Percentiles rank a stretch among this genome's conserved stretches.
These are phyloP conservation scores for Raphidocelis subcapitata DNA, from an alignment of 139 green algal species.

Conservation along the genomic window DNA sequence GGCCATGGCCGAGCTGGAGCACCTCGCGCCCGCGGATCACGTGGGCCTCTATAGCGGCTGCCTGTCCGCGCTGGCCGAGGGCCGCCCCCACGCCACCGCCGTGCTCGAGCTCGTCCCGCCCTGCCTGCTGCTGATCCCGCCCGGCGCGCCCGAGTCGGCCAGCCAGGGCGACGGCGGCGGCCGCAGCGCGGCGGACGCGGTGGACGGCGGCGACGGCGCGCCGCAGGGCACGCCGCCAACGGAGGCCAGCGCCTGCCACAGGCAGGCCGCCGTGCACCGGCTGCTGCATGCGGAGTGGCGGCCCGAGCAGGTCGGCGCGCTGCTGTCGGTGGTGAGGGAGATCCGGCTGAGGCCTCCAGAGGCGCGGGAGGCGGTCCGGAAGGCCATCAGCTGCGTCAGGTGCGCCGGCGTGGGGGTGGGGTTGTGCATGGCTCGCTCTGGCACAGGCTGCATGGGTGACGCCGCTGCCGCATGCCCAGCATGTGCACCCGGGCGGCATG, in stretches of 20 bases:
- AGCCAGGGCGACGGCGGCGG: not conserved
- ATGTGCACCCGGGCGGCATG: no score
- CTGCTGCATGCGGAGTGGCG: constrained; percentile 10
- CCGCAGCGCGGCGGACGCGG: not conserved
- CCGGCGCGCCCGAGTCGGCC: not conserved
- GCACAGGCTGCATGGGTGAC: no score
- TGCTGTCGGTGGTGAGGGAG: constrained; percentile 13
- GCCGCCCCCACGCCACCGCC: not conserved
- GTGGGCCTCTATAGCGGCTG: not conserved
- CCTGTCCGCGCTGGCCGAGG: constrained; percentile 6
- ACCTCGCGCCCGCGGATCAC: not conserved
- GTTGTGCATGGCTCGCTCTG: not conserved
- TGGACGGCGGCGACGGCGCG: not conserved
- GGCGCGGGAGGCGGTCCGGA: not conserved
- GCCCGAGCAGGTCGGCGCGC: constrained; percentile 8
- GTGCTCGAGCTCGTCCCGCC: constrained; percentile 18
- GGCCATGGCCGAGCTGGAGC: constrained; percentile 1
- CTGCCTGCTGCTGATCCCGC: constrained; percentile 1
- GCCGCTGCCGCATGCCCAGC: no score
- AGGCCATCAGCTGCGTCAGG: constrained; percentile 10
- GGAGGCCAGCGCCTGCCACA: not conserved
- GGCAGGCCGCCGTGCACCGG: not conserved
- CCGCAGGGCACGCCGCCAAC: not conserved
- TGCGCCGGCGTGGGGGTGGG: not conserved
- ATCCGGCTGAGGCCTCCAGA: constrained; percentile 12